Conservation (phyloP, 2,329 filamentous ascomycete species). For the Alternaria sp. region DNA sequence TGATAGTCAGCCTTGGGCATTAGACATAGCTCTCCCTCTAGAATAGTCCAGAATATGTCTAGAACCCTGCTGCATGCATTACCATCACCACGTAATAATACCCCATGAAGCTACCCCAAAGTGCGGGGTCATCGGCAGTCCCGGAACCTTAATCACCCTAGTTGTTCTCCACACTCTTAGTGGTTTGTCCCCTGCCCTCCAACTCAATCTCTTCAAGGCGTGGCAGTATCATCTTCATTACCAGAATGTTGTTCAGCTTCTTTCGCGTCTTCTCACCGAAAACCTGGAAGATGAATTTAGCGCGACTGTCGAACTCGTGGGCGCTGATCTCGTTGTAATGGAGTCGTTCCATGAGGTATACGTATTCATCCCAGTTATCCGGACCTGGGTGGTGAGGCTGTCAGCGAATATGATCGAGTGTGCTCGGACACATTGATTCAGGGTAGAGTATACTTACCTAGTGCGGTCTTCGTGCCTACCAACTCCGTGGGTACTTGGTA, state of each 20-base stretch:
- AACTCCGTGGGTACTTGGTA: slow-evolving; percentile 21
- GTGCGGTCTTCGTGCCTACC: slow-evolving; percentile 17
- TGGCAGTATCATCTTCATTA: slow-evolving; percentile 13
- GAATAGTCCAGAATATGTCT: background rate
- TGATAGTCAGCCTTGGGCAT: background rate
- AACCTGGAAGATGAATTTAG: slow-evolving; percentile 17
- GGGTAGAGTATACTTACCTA: slow-evolving; percentile 7
- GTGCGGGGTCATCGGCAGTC: background rate
- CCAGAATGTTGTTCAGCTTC: slow-evolving; percentile 17
- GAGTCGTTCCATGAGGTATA: slow-evolving; percentile 18
- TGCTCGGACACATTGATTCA: no score
- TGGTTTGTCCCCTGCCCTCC: background rate
- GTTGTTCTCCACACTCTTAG: slow-evolving; percentile 12
- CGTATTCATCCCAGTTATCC: slow-evolving; percentile 28
- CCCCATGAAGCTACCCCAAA: background rate
- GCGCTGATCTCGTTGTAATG: slow-evolving; percentile 11
- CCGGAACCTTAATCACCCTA: background rate
- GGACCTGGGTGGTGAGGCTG: background rate
- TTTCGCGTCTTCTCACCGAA: slow-evolving; percentile 3
- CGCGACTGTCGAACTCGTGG: slow-evolving; percentile 6
- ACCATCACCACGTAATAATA: background rate
- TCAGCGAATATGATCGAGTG: background rate
- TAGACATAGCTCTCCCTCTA: background rate
- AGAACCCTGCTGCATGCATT: background rate
- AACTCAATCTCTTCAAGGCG: slow-evolving; percentile 2